Evolutionary conservation across 2,329 filamentous ascomycete genomes (phyloP).

Genomic region (Clathrospora elynae): DNA sequence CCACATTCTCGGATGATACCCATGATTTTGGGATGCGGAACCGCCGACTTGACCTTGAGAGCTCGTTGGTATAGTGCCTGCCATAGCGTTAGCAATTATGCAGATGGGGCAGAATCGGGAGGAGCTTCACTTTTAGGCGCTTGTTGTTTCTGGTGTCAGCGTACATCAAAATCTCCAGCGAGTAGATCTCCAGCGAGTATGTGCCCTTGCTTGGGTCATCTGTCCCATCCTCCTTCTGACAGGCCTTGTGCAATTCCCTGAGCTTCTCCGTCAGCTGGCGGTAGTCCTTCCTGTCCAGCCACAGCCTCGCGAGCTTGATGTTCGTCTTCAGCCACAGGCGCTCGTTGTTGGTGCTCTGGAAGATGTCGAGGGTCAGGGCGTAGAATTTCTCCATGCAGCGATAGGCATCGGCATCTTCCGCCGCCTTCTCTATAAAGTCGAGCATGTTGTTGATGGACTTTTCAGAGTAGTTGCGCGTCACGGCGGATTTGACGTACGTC

Average conservation of each 20-base stretch:
- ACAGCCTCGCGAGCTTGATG: conserved; percentile 90
- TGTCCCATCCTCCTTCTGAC: conserved; percentile 82
- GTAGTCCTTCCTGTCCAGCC: conserved; percentile 91
- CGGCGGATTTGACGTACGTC: conserved; percentile 95
- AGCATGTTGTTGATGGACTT: conserved; percentile 99
- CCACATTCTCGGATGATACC: conserved; percentile 98
- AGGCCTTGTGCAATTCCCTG: conserved; percentile 84
- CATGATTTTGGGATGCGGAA: conserved; percentile 98
- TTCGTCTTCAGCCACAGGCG: conserved; percentile 97
- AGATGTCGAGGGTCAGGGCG: conserved; percentile 87
- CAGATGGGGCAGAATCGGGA: conserved; percentile 23
- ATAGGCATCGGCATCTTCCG: conserved; percentile 71
- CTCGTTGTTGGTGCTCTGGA: conserved; percentile 97
- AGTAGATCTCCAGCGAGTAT: conserved; percentile 93
- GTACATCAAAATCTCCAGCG: conserved; percentile 98
- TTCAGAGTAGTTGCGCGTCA: conserved; percentile 97
- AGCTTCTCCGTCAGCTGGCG: conserved; percentile 78
- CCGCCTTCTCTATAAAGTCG: conserved; percentile 93
- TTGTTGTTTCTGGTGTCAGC: conserved; percentile 97
- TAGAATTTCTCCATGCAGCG: conserved; percentile 94
- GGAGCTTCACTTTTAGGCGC: conserved; percentile 71
- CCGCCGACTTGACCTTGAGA: conserved; percentile 90
- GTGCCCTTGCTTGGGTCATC: conserved; percentile 96
- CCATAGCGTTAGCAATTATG: conserved; percentile 29
- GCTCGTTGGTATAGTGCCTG: conserved; percentile 85